Conservation (phyloP, 129 eudicot species). For the Flaveria sonorensis region DNA sequence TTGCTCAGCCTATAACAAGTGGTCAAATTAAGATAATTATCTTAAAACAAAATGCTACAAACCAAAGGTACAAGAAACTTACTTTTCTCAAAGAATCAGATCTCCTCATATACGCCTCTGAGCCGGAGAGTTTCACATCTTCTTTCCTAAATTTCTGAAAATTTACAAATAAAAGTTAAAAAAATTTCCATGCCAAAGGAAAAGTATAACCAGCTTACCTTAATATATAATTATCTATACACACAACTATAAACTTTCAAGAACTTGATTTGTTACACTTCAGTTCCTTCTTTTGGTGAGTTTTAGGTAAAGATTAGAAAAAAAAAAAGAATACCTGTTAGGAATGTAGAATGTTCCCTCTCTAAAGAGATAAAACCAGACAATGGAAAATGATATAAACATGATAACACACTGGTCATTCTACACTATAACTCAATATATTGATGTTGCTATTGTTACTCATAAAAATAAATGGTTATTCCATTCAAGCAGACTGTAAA, state of each 20-base stretch:
- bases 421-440: constrained; percentile 2
- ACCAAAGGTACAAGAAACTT: constrained; percentile 29
- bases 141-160: constrained; percentile 94
- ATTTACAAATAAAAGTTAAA: constrained; percentile 21
- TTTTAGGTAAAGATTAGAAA: background rate
- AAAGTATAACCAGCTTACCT: constrained; percentile 10
- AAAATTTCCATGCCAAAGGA: constrained; percentile 7
- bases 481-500: background rate
- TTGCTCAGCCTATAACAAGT: constrained; percentile 72
- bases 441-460: background rate
- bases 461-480: background rate
- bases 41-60: constrained; percentile 2
- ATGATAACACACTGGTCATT: background rate
- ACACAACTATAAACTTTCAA: background rate
- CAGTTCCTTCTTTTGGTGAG: background rate
- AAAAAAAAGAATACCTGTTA: background rate
- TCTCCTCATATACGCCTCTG: constrained; percentile 93
- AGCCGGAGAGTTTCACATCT: constrained; percentile 76
- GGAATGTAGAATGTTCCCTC: background rate
- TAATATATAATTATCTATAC: background rate
- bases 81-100: constrained; percentile 85
- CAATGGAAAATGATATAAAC: background rate
- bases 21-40: constrained; percentile 5
- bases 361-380: background rate
- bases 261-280: background rate